phyloP scores from a whole-genome alignment of 129 eudicot genomes.

The Pulicaria dysenterica region DNA sequence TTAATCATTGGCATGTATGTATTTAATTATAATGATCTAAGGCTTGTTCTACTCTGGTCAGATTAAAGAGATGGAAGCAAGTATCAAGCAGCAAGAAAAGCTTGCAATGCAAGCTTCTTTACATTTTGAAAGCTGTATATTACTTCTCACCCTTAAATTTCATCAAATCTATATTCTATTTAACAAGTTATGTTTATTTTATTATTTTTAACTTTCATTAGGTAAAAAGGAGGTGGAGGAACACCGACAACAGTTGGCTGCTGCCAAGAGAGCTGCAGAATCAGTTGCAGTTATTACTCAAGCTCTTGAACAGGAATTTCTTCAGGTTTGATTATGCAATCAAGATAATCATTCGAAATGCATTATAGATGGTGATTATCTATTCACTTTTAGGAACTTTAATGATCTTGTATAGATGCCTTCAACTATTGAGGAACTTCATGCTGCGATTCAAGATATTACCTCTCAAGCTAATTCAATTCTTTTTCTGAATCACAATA shows the following conservation, averaged over 20 bases:
- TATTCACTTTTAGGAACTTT: neutral
- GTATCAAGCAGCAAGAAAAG: conserved; percentile 73
- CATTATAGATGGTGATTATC: neutral
- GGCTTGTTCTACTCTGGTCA: conserved; percentile 28
- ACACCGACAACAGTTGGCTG: conserved; percentile 46
- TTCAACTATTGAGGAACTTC: conserved; percentile 78
- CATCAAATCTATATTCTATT: conserved; percentile 7
- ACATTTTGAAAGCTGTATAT: conserved; percentile 63
- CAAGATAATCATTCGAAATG: neutral
- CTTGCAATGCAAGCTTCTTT: conserved; percentile 69
- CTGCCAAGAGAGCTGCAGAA: conserved; percentile 79
- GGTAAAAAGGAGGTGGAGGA: conserved; percentile 64
- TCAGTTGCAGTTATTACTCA: conserved; percentile 63
- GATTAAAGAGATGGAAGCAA: conserved; percentile 81
- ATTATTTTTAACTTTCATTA: conserved; percentile 23
- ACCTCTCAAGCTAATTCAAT: conserved; percentile 76
- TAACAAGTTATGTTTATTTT: neutral
- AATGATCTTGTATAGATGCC: conserved; percentile 70
- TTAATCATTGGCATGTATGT: conserved; percentile 2
- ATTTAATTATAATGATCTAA: neutral
- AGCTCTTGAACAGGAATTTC: conserved; percentile 65
- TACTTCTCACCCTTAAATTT: conserved; percentile 1
- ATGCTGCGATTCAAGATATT: conserved; percentile 79
- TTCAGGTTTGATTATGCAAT: conserved; percentile 51
- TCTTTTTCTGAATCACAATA: conserved; percentile 67